These are phyloP conservation scores for Ogataea allantospora DNA, from an alignment of 805 yeast genomes.

Conservation along the genomic window DNA sequence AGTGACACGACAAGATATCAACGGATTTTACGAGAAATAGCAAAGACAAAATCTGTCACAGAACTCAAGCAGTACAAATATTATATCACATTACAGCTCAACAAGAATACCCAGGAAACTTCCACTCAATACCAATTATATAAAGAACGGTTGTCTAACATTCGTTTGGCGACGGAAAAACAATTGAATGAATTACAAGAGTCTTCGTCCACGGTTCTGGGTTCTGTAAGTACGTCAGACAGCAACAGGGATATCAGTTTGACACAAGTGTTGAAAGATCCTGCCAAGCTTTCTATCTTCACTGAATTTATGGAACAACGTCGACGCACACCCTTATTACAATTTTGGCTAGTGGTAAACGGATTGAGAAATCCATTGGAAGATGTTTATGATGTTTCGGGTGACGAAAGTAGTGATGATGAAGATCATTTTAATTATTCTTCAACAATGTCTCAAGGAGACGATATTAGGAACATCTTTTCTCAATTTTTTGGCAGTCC, in stretches of 20 bases:
- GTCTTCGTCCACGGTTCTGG: conserved; percentile 5
- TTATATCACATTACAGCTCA: conserved; percentile 46
- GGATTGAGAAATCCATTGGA: conserved; percentile 71
- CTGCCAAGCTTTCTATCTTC: conserved; percentile 48
- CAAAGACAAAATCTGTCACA: conserved; percentile 34
- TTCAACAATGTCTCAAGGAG: conserved; percentile 40
- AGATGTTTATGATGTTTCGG: conserved; percentile 34
- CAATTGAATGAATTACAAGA: conserved; percentile 15
- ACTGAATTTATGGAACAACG: conserved; percentile 56
- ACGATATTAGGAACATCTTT: conserved; percentile 54
- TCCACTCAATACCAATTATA: conserved; percentile 20
- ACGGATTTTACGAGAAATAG: conserved; percentile 38
- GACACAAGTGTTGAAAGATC: conserved; percentile 45
- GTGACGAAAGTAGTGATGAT: conserved; percentile 29
- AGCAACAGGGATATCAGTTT: conserved; percentile 33
- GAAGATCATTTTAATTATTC: conserved; percentile 21
- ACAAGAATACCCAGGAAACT: conserved; percentile 37
- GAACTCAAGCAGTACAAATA: conserved; percentile 50
- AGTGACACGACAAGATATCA: conserved; percentile 42
- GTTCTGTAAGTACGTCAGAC: conserved; percentile 10
- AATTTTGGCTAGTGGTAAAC: conserved; percentile 68
- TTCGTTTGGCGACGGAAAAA: conserved; percentile 24
- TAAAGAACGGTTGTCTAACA: conserved; percentile 19
- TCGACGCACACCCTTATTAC: conserved; percentile 44
- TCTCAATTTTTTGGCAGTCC: conserved; percentile 38